Conservation (phyloP, 306 rosid species). For the Cucumis melo region DNA sequence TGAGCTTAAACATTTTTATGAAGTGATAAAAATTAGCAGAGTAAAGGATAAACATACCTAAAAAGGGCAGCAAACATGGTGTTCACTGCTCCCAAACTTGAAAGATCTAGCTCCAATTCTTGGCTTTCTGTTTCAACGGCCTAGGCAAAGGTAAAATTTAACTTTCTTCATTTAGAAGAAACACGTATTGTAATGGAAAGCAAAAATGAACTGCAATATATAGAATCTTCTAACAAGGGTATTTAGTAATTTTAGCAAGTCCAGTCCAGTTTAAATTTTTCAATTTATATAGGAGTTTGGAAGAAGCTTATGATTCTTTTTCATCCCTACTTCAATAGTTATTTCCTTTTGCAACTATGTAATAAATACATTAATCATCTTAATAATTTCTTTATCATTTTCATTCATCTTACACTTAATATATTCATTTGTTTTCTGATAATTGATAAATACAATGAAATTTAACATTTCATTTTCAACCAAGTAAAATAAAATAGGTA, state of each 20-base stretch:
- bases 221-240: not conserved
- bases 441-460: not conserved
- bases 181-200: not conserved
- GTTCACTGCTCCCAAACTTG: constrained; percentile 93
- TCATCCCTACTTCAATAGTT: not conserved
- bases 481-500: not conserved
- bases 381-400: not conserved
- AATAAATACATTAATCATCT: not conserved
- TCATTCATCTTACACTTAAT: not conserved
- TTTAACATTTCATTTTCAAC: not conserved
- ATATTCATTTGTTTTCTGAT: not conserved
- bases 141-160: constrained; percentile 28
- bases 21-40: not conserved
- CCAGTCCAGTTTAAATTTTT: not conserved
- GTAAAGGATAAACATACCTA: constrained; percentile 31
- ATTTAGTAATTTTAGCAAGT: not conserved
- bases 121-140: constrained; percentile 89
- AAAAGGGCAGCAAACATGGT: constrained; percentile 99
- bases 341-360: not conserved
- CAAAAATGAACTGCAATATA: not conserved
- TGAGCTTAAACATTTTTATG: not conserved
- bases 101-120: constrained; percentile 95
- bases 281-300: not conserved
- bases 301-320: not conserved
- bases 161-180: constrained; percentile 1